Evolutionary conservation across 305 asterid species (phyloP).

Genomic region (Solanum aculeatissimum): DNA sequence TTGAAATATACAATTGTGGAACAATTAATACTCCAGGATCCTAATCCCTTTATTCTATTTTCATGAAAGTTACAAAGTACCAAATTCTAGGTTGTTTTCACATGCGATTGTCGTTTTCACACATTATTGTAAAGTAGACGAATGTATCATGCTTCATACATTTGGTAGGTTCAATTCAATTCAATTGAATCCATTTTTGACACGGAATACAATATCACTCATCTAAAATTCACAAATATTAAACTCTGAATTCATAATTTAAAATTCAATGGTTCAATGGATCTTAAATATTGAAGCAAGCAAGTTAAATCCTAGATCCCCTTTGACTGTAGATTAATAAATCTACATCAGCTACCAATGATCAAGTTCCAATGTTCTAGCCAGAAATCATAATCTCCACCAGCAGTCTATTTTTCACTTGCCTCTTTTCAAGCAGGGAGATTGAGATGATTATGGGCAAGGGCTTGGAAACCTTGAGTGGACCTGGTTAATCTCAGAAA

Average conservation of each 20-base stretch:
- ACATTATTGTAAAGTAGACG: background rate
- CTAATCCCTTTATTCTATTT: background rate
- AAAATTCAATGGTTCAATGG: background rate
- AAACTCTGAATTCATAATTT: background rate
- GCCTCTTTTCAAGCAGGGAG: background rate
- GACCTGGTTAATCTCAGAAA: constrained; percentile 45
- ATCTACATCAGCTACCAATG: background rate
- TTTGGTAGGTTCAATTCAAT: background rate
- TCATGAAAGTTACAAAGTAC: background rate
- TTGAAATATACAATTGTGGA: background rate
- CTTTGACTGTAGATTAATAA: background rate
- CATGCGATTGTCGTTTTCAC: background rate
- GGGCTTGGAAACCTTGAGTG: constrained; percentile 61
- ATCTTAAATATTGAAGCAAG: background rate
- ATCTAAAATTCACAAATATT: background rate
- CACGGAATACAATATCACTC: background rate
- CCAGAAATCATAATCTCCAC: background rate
- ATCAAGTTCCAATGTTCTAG: background rate
- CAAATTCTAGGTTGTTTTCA: background rate
- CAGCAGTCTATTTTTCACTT: background rate
- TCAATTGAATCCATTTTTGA: background rate
- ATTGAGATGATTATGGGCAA: constrained; percentile 22
- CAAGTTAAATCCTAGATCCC: background rate
- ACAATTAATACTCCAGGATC: background rate
- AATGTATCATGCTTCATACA: background rate